Conservation (phyloP, 169 alveolate species). For the Fabrea salina region DNA sequence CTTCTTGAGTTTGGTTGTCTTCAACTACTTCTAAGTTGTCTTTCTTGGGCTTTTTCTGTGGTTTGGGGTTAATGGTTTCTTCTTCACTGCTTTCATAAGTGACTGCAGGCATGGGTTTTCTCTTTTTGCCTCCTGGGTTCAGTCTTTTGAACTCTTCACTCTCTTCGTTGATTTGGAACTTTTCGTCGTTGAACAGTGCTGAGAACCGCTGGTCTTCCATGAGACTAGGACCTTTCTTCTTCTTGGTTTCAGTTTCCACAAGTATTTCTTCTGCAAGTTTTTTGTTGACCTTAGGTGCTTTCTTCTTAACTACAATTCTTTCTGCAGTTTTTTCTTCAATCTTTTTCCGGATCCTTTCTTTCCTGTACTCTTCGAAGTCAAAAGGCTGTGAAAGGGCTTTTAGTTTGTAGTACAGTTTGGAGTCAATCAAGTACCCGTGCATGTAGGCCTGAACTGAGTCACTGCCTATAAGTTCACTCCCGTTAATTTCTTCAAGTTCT, state of each 20-base stretch:
- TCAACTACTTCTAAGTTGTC: background rate
- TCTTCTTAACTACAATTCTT: conserved; percentile 70
- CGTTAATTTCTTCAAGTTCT: conserved; percentile 91
- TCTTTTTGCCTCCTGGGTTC: conserved; percentile 4
- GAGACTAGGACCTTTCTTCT: conserved; percentile 54
- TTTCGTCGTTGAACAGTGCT: conserved; percentile 73
- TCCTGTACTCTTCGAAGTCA: conserved; percentile 74
- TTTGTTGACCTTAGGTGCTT: conserved; percentile 52
- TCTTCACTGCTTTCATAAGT: too few relatives aligned
- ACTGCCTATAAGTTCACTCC: conserved; percentile 92
- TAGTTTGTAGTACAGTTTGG: conserved; percentile 83
- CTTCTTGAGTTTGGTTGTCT: background rate
- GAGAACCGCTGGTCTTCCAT: conserved; percentile 82
- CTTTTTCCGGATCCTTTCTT: conserved; percentile 73
- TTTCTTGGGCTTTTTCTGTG: background rate
- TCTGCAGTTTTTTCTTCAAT: conserved; percentile 78
- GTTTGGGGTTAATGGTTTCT: background rate
- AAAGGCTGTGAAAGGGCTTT: conserved; percentile 79
- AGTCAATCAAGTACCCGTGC: conserved; percentile 94
- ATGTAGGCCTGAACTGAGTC: conserved; percentile 90
- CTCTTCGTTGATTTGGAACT: conserved; percentile 75
- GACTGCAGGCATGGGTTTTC: too few relatives aligned
- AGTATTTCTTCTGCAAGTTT: conserved; percentile 38
- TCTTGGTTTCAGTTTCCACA: conserved; percentile 33
- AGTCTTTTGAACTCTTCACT: conserved; percentile 57